Evolutionary conservation across 1,139 yeast species (phyloP).

Genomic region (Diutina sp.): DNA sequence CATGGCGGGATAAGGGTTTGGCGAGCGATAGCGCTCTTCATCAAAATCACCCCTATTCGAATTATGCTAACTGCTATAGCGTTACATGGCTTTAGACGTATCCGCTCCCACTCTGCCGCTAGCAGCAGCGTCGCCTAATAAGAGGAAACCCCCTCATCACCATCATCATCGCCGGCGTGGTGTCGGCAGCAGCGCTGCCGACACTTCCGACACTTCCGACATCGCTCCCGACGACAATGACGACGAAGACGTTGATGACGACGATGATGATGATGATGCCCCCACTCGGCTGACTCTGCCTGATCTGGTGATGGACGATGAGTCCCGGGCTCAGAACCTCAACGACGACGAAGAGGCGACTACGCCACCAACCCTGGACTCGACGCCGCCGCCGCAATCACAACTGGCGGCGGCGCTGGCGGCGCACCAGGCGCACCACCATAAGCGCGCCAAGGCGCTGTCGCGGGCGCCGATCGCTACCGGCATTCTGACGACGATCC

Average conservation of each 20-base stretch:
- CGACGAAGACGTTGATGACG: neutral
- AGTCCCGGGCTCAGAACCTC: neutral
- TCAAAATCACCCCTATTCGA: neutral
- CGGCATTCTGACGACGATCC: conserved; percentile 67
- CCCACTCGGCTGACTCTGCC: conserved; percentile 1
- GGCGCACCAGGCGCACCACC: conserved; percentile 3
- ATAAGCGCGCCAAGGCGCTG: conserved; percentile 24
- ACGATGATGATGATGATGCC: neutral
- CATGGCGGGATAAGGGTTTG: neutral
- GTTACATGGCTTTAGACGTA: neutral
- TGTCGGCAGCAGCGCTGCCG: neutral
- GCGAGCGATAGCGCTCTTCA: neutral
- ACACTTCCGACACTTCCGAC: neutral
- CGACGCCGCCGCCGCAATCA: conserved; percentile 1
- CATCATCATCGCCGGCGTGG: neutral
- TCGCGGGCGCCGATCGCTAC: conserved; percentile 42
- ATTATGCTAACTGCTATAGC: neutral
- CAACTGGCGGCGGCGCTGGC: conserved; percentile 5
- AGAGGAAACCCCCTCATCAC: neutral
- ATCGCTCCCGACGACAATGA: neutral
- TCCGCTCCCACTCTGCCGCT: conserved; percentile 2
- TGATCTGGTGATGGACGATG: conserved; percentile 1
- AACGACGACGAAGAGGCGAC: neutral
- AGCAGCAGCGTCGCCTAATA: neutral
- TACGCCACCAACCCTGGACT: neutral